A percentile compares a stretch with the other conserved stretches of the same genome.
Conservation (phyloP, 805 yeast species). For the Tetrapisispora namnaoensis region DNA sequence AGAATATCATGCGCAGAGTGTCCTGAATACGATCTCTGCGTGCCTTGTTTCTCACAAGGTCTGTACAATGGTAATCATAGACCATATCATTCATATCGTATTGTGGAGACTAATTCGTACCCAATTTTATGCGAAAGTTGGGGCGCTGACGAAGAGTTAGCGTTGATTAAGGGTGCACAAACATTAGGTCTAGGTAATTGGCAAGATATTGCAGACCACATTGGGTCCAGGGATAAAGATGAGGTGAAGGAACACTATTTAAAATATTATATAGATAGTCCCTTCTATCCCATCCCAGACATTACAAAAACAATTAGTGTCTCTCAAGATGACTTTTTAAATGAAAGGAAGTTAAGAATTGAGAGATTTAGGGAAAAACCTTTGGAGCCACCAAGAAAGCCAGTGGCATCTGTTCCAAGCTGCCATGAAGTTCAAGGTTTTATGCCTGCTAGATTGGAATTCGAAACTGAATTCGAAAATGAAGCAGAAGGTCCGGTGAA, state of each 20-base stretch:
- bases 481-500: conserved; percentile 92
- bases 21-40: conserved; percentile 92
- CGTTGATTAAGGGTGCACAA: conserved; percentile 85
- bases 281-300: conserved; percentile 81
- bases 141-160: conserved; percentile 97
- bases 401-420: conserved; percentile 85
- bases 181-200: conserved; percentile 90
- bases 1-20: conserved; percentile 89
- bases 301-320: conserved; percentile 62
- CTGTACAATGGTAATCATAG: conserved; percentile 71
- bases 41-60: conserved; percentile 91
- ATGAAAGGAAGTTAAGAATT: conserved; percentile 56
- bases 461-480: conserved; percentile 92
- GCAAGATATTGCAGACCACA: conserved; percentile 96
- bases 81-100: conserved; percentile 88
- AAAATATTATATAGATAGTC: conserved; percentile 56
- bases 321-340: conserved; percentile 59
- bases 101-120: conserved; percentile 88
- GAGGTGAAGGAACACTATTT: conserved; percentile 84
- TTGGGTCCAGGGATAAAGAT: conserved; percentile 84
- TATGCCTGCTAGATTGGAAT: conserved; percentile 98
- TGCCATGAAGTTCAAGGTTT: conserved; percentile 96
- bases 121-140: conserved; percentile 85
- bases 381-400: conserved; percentile 77
- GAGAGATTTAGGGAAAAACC: conserved; percentile 66